phyloP scores from a whole-genome alignment of 176 grass and related monocot species.

The Calamus simplicifolius region DNA sequence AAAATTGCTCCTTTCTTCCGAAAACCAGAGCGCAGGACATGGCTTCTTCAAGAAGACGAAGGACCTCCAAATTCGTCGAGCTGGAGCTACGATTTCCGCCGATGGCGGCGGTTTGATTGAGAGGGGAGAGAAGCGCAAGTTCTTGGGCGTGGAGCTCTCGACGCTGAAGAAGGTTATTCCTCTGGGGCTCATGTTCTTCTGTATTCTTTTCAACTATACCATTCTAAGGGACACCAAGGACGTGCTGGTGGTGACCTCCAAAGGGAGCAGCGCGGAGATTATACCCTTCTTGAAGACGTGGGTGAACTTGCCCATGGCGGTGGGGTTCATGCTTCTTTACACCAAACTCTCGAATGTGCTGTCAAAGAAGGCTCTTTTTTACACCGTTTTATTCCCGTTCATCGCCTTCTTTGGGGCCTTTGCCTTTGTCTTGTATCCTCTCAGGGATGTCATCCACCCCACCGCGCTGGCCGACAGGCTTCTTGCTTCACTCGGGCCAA shows the following conservation, averaged over 20 bases:
- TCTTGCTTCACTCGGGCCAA: constrained; percentile 56
- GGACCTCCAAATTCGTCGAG: neutral
- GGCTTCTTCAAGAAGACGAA: neutral
- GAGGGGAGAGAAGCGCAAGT: constrained; percentile 13
- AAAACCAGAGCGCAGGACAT: neutral
- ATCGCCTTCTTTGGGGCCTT: constrained; percentile 80
- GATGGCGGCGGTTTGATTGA: constrained; percentile 8
- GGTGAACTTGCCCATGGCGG: constrained; percentile 80
- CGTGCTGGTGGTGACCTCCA: constrained; percentile 78
- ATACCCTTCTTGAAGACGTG: constrained; percentile 88
- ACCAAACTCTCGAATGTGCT: constrained; percentile 75
- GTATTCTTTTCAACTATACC: constrained; percentile 88
- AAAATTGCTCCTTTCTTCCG: neutral
- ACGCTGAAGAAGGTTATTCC: constrained; percentile 74
- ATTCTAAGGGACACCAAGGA: constrained; percentile 88
- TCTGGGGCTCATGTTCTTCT: constrained; percentile 85
- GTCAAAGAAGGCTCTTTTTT: constrained; percentile 72
- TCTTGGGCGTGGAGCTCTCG: constrained; percentile 45
- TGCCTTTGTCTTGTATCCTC: constrained; percentile 70
- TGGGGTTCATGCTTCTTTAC: constrained; percentile 90
- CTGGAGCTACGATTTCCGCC: constrained; percentile 7
- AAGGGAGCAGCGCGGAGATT: constrained; percentile 83
- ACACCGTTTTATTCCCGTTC: constrained; percentile 80
- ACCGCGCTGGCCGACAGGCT: constrained; percentile 66
- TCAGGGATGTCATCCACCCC: constrained; percentile 59